Percentiles rank a stretch among this genome's conserved stretches.
Evolutionary conservation across 108 stramenopile genomes (phyloP).

Genomic region (Cyclostephanos tholiformis): DNA sequence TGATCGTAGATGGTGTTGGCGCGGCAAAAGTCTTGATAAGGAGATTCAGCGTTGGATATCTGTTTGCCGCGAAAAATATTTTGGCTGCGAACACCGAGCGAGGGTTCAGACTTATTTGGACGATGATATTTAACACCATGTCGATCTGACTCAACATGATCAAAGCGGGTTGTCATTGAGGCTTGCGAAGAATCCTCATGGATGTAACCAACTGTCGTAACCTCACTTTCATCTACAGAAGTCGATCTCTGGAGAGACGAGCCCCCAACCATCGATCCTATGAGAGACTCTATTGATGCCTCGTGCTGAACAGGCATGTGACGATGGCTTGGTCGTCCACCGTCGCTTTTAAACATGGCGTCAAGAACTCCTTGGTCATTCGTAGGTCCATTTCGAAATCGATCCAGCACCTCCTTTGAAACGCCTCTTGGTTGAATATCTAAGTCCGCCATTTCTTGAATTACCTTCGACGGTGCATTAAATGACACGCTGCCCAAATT

Average conservation of each 20-base stretch:
- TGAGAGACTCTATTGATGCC: conserved; percentile 19
- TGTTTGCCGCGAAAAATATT: background rate
- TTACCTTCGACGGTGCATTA: too few species aligned
- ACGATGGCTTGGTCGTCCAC: background rate
- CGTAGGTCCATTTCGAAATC: conserved; percentile 11
- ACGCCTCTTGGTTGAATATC: background rate
- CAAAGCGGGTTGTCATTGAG: conserved; percentile 15
- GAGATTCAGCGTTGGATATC: background rate
- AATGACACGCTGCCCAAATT: too few species aligned
- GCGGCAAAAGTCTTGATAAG: conserved; percentile 4
- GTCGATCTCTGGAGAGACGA: conserved; percentile 30
- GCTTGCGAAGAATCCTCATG: conserved; percentile 5
- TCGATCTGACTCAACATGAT: conserved; percentile 1
- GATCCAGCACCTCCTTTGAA: conserved; percentile 15
- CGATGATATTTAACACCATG: background rate
- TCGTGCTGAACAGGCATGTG: conserved; percentile 6
- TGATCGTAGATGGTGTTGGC: background rate
- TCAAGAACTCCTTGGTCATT: conserved; percentile 32
- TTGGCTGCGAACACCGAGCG: background rate
- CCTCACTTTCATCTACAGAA: conserved; percentile 43
- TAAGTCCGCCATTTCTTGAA: background rate
- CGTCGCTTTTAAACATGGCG: conserved; percentile 49
- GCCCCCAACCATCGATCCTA: conserved; percentile 42
- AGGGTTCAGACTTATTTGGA: background rate
- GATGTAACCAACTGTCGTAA: conserved; percentile 23